These are phyloP conservation scores for Erysiphe pulchra DNA, from an alignment of 2,329 filamentous ascomycete genomes.

Conservation along the genomic window DNA sequence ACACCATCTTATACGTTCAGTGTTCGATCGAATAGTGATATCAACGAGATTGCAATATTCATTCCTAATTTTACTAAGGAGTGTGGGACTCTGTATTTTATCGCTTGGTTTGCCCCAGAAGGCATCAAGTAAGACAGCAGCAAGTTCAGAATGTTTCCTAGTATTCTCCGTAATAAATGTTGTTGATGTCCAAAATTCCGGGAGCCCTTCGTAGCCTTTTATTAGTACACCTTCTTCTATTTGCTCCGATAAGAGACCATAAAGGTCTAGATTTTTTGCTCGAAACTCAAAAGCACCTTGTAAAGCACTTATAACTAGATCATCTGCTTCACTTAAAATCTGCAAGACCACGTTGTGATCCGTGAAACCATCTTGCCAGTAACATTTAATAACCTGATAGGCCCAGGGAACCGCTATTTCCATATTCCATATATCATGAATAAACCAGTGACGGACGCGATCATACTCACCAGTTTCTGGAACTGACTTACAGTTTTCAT, in stretches of 20 bases:
- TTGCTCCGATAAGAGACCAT: constrained; percentile 44
- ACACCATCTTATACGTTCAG: constrained; percentile 32
- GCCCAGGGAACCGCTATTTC: constrained; percentile 59
- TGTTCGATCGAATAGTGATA: constrained; percentile 28
- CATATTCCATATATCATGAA: constrained; percentile 46
- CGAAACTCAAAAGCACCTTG: constrained; percentile 46
- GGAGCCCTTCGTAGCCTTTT: constrained; percentile 39
- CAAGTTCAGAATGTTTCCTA: constrained; percentile 32
- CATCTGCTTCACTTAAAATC: constrained; percentile 36
- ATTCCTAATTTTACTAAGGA: constrained; percentile 21
- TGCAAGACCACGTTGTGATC: constrained; percentile 20
- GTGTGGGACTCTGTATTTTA: constrained; percentile 6
- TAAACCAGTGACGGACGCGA: constrained; percentile 63
- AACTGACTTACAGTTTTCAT: constrained; percentile 48
- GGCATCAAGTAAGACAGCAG: constrained; percentile 11
- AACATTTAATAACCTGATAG: constrained; percentile 47
- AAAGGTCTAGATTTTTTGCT: constrained; percentile 37
- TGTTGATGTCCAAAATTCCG: constrained; percentile 69
- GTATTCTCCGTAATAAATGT: constrained; percentile 33
- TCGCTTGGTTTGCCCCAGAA: constrained; percentile 12
- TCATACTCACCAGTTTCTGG: constrained; percentile 46
- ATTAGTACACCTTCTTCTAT: constrained; percentile 38
- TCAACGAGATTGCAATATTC: constrained; percentile 28
- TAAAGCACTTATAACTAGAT: constrained; percentile 40
- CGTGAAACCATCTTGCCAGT: constrained; percentile 34